phyloP scores from a whole-genome alignment of 345 rosid species.

The Schrenkiella parvula region DNA sequence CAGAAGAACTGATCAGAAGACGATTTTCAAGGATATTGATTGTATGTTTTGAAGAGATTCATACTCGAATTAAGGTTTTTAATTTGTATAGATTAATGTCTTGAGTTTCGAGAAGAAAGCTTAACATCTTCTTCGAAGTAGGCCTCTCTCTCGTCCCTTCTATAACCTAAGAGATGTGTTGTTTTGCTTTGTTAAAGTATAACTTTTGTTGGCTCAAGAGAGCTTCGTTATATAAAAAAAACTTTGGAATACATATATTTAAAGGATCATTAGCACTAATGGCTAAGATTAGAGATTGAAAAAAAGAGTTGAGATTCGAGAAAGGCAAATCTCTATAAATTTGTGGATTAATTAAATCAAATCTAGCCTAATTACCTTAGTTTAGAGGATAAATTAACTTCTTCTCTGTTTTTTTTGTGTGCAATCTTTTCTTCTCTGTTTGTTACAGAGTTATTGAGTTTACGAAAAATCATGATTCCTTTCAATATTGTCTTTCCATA shows the following conservation, averaged over 20 bases:
- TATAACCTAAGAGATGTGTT: not conserved
- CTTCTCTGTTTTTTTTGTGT: too few relatives aligned
- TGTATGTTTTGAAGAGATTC: conserved; percentile 16
- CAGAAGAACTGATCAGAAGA: conserved; percentile 21
- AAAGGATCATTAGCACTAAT: not conserved
- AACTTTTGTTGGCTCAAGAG: not conserved
- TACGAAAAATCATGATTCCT: not conserved
- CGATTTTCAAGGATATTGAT: conserved; percentile 30
- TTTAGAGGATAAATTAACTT: not conserved
- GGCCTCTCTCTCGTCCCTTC: not conserved
- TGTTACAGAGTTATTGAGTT: not conserved
- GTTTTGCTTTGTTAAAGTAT: not conserved
- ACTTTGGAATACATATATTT: not conserved
- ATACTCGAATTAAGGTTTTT: not conserved
- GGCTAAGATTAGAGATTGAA: not conserved
- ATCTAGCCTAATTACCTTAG: not conserved
- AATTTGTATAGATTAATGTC: conserved; percentile 17
- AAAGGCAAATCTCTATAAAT: not conserved
- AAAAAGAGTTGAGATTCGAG: not conserved
- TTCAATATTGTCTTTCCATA: not conserved
- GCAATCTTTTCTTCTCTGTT: not conserved
- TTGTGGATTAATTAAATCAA: not conserved
- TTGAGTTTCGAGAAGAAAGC: not conserved
- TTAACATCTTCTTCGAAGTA: not conserved
- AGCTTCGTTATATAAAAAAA: not conserved